phyloP scores from a whole-genome alignment of 495 filamentous ascomycete species.

The Penicillium fimorum region DNA sequence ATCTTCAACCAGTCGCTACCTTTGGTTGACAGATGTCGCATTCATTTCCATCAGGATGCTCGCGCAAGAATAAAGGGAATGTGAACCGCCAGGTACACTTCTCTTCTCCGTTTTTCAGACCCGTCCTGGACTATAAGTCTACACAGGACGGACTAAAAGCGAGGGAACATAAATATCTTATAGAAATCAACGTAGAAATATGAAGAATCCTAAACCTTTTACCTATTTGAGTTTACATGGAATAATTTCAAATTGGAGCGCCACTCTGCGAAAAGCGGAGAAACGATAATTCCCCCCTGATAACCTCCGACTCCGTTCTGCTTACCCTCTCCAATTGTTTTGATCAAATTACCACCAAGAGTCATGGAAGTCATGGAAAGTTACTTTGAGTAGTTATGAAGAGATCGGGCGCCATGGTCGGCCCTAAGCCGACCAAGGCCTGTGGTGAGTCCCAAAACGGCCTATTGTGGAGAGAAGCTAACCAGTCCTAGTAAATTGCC shows the following conservation, averaged over 20 bases:
- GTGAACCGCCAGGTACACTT: conserved; percentile 45
- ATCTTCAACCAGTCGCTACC: conserved; percentile 31
- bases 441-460: conserved; percentile 31
- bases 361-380: conserved; percentile 8
- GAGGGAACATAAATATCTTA: conserved; percentile 41
- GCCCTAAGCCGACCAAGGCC: conserved; percentile 41
- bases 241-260: not conserved
- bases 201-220: not conserved
- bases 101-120: conserved; percentile 49
- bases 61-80: conserved; percentile 46
- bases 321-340: not conserved
- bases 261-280: not conserved
- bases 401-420: conserved; percentile 15
- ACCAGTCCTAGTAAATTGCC: conserved; percentile 37
- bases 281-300: conserved; percentile 1
- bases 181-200: conserved; percentile 1
- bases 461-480: conserved; percentile 10
- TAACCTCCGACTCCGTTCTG: not conserved
- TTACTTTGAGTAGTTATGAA: conserved; percentile 19
- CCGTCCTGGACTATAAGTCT: conserved; percentile 46
- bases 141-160: conserved; percentile 54
- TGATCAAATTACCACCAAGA: not conserved
- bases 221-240: not conserved
- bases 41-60: conserved; percentile 25
- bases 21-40: conserved; percentile 30